phyloP scores from a whole-genome alignment of 2,329 filamentous ascomycete genomes.

The Alternaria rosae region DNA sequence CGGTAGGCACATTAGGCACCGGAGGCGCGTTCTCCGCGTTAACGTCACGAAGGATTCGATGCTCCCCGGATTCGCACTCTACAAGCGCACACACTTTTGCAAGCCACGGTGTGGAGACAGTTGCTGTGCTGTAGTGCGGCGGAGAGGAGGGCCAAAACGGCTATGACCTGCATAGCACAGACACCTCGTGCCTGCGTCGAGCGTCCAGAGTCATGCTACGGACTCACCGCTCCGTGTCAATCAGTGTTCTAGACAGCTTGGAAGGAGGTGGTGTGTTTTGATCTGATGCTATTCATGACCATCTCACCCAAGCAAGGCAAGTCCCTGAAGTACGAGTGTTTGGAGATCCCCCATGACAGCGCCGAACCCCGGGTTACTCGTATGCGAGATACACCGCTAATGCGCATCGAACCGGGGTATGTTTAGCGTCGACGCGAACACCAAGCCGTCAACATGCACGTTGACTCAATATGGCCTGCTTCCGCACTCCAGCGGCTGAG shows the following conservation, averaged over 20 bases:
- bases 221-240: conserved; percentile 1
- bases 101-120: conserved; percentile 8
- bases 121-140: neutral
- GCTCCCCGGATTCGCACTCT: conserved; percentile 8
- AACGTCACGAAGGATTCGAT: neutral
- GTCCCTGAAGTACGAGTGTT: conserved; percentile 3
- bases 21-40: conserved; percentile 11
- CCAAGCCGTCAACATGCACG: conserved; percentile 12
- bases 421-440: conserved; percentile 14
- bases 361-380: conserved; percentile 20
- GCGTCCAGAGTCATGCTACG: neutral
- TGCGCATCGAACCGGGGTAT: conserved; percentile 1
- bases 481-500: conserved; percentile 13
- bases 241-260: neutral
- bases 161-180: conserved; percentile 5
- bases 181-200: conserved; percentile 7
- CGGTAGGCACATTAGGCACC: neutral
- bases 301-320: neutral
- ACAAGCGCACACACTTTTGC: conserved; percentile 1
- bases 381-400: conserved; percentile 22
- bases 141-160: neutral
- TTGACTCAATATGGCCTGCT: conserved; percentile 4
- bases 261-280: neutral
- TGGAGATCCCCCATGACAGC: conserved; percentile 6
- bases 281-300: neutral